phyloP scores from a whole-genome alignment of 2,329 filamentous ascomycete species.

The Colletotrichum plurivorum region DNA sequence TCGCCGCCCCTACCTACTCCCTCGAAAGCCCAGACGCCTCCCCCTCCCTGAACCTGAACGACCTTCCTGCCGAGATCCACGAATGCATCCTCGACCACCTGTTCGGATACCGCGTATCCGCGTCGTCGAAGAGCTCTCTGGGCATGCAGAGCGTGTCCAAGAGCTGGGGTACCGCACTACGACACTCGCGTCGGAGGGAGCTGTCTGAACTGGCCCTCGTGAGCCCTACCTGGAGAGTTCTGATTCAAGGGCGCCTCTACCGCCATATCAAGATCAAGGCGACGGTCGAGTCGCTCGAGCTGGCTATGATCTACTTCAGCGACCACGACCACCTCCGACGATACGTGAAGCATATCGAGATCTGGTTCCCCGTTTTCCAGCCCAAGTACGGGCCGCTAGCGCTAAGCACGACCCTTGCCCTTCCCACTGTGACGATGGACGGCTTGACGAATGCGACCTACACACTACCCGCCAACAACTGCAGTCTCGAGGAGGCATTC shows the following conservation, averaged over 20 bases:
- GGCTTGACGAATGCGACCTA: constrained; percentile 72
- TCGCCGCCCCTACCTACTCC: constrained; percentile 43
- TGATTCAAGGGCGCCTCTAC: constrained; percentile 81
- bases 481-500: constrained; percentile 79
- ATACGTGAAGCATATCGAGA: constrained; percentile 80
- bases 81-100: constrained; percentile 80
- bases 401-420: constrained; percentile 58
- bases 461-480: constrained; percentile 74
- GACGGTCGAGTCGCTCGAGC: constrained; percentile 72
- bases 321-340: constrained; percentile 69
- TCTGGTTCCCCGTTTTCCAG: constrained; percentile 84
- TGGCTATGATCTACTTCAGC: constrained; percentile 73
- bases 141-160: constrained; percentile 67
- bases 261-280: constrained; percentile 83
- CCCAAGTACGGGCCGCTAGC: constrained; percentile 63
- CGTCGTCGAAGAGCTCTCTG: constrained; percentile 69
- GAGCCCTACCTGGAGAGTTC: constrained; percentile 72
- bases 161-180: constrained; percentile 75
- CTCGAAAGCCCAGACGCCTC: constrained; percentile 38
- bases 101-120: constrained; percentile 77
- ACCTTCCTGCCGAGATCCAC: constrained; percentile 79
- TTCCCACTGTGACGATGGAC: constrained; percentile 68
- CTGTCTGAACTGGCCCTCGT: constrained; percentile 77
- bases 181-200: constrained; percentile 77
- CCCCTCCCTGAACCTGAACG: constrained; percentile 53